These are phyloP conservation scores for Cubamyces lactineus DNA, from an alignment of 768 basidiomycete species.

Conservation along the genomic window DNA sequence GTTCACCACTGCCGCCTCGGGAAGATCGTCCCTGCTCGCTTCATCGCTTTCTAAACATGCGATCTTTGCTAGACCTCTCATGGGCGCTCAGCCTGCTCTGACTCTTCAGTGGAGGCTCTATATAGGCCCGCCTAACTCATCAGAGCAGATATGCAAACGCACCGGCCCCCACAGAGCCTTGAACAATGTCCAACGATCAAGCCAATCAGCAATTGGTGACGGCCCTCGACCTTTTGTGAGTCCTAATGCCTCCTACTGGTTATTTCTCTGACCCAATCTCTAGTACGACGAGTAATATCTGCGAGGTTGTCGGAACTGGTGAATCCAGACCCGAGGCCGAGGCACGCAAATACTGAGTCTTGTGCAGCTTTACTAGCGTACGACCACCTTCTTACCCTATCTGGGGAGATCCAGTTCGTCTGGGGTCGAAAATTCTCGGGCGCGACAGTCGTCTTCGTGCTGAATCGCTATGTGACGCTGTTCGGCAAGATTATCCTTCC, in stretches of 20 bases:
- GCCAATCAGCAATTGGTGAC: constrained; percentile 1
- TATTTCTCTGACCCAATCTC: no score
- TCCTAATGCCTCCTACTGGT: not conserved
- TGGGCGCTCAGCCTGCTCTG: no score
- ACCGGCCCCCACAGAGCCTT: no score
- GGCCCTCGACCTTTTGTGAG: not conserved
- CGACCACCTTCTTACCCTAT: constrained; percentile 17
- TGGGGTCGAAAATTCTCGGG: constrained; percentile 23
- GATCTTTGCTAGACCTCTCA: no score
- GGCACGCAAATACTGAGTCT: not conserved
- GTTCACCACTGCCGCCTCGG: no score
- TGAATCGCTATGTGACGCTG: constrained; percentile 21
- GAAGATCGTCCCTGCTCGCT: no score
- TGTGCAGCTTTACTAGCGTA: constrained; percentile 17
- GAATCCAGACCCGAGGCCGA: not conserved
- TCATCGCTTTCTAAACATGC: no score
- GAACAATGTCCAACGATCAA: no score
- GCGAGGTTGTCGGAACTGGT: constrained; percentile 1
- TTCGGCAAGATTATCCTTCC: constrained; percentile 7
- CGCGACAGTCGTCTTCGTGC: constrained; percentile 18
- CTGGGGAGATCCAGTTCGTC: constrained; percentile 12
- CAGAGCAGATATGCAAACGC: no score
- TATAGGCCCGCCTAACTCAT: no score
- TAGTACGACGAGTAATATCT: constrained; percentile 6
- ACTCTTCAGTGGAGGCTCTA: no score